Conservation (phyloP, 805 yeast species). For the Cyberlindnera maclurae region DNA sequence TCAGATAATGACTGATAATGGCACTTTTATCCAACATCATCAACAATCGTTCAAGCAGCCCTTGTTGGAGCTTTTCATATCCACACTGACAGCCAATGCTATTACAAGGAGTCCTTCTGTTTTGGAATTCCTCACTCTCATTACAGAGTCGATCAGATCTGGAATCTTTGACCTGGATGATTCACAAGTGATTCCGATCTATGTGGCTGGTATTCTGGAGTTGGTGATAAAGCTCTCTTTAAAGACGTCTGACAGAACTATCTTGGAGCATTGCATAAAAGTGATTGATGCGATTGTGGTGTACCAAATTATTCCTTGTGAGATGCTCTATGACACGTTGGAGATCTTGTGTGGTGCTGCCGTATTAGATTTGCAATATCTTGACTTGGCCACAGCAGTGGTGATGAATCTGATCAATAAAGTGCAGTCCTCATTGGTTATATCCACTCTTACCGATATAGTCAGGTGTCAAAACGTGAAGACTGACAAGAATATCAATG, state of each 20-base stretch:
- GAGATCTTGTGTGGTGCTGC: conserved; percentile 41
- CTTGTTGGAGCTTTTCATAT: conserved; percentile 29
- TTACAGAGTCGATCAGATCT: conserved; percentile 40
- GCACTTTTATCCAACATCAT: conserved; percentile 45
- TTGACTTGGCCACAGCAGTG: conserved; percentile 31
- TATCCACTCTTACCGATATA: conserved; percentile 13
- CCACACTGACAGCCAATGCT: conserved; percentile 26
- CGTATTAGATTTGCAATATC: conserved; percentile 29
- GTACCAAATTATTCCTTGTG: conserved; percentile 40
- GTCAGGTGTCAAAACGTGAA: conserved; percentile 10
- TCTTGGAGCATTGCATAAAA: conserved; percentile 32
- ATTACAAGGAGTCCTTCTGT: conserved; percentile 18
- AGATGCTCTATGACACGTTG: conserved; percentile 30
- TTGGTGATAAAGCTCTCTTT: conserved; percentile 32
- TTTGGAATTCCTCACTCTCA: conserved; percentile 28
- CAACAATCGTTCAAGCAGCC: conserved; percentile 37
- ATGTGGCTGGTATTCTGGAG: conserved; percentile 29
- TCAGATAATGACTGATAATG: conserved; percentile 41
- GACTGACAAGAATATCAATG: conserved; percentile 21
- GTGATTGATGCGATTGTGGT: conserved; percentile 37
- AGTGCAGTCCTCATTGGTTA: conserved; percentile 9
- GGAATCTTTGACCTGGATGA: conserved; percentile 30
- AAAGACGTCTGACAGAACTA: conserved; percentile 30
- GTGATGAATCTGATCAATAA: conserved; percentile 28
- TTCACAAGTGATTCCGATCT: conserved; percentile 22